Evolutionary conservation across 345 rosid species (phyloP).

Genomic region (Eucalyptus shirleyi): DNA sequence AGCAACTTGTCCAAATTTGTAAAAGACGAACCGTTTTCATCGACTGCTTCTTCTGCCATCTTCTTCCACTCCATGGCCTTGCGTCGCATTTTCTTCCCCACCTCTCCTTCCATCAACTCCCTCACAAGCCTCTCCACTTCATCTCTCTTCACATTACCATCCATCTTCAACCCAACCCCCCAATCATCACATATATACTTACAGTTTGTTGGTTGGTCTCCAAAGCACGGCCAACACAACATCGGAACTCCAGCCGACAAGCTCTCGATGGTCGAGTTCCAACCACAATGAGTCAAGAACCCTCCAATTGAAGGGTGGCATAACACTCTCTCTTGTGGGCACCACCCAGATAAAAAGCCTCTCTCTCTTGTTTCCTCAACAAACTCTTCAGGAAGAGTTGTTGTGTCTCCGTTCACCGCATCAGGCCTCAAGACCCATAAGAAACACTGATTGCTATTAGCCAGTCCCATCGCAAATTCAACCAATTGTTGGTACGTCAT

Average conservation of each 20-base stretch:
- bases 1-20: background rate
- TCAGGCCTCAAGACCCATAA: slow-evolving; percentile 7
- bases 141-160: slow-evolving; percentile 12
- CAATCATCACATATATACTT: slow-evolving; percentile 13
- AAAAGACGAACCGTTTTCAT: background rate
- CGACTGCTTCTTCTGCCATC: background rate
- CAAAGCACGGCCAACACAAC: slow-evolving; percentile 6
- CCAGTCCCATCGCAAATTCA: slow-evolving; percentile 7
- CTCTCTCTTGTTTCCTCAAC: background rate
- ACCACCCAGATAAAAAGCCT: background rate
- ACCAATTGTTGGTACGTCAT: background rate
- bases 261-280: slow-evolving; percentile 15
- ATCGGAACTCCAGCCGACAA: background rate
- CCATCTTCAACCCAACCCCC: slow-evolving; percentile 8
- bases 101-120: background rate
- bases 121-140: background rate
- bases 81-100: background rate
- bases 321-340: slow-evolving; percentile 4
- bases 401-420: background rate
- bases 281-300: slow-evolving; percentile 6
- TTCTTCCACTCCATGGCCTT: background rate
- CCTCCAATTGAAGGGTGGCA: background rate
- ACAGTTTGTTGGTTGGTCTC: slow-evolving; percentile 9
- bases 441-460: background rate
- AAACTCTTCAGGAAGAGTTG: background rate